These are phyloP conservation scores for Phoenix dactylifera DNA, from an alignment of 176 grass and related monocot species.

Conservation along the genomic window DNA sequence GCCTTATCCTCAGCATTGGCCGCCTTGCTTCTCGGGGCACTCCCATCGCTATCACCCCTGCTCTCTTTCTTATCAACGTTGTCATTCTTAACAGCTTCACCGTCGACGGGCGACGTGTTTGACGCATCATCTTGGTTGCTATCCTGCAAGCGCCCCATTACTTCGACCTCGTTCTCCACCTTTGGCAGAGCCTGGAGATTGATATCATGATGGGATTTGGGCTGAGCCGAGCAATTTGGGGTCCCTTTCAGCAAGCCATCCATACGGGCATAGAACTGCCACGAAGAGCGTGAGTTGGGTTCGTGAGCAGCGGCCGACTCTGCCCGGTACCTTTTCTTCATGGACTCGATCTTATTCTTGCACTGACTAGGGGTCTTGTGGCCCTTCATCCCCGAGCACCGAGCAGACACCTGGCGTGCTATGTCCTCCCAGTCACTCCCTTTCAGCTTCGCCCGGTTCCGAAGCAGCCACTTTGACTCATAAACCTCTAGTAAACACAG, in stretches of 20 bases:
- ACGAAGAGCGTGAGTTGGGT: constrained; percentile 24
- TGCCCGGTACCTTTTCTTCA: constrained; percentile 93
- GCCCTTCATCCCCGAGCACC: constrained; percentile 31
- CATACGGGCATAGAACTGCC: constrained; percentile 73
- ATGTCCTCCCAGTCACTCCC: constrained; percentile 92
- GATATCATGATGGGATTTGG: constrained; percentile 1
- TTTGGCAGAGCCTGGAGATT: constrained; percentile 31
- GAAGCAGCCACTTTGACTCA: constrained; percentile 79
- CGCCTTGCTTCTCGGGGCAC: constrained; percentile 42
- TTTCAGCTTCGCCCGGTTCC: constrained; percentile 97
- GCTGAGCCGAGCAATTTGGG: constrained; percentile 4
- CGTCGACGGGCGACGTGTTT: constrained; percentile 12
- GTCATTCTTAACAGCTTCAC: background rate
- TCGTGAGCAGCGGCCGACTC: constrained; percentile 39
- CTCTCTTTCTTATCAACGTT: constrained; percentile 28
- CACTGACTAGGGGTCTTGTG: constrained; percentile 83
- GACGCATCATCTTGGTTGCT: constrained; percentile 21
- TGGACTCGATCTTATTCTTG: constrained; percentile 99
- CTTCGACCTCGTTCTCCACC: constrained; percentile 27
- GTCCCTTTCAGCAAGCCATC: constrained; percentile 65
- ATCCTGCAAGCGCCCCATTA: constrained; percentile 10
- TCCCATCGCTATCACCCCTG: constrained; percentile 34
- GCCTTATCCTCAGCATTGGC: constrained; percentile 12
- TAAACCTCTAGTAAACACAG: constrained; percentile 64
- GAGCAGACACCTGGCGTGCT: constrained; percentile 50